These are phyloP conservation scores for Ophiostoma novo-ulmi DNA, from an alignment of 2,329 filamentous ascomycete genomes.

Conservation along the genomic window DNA sequence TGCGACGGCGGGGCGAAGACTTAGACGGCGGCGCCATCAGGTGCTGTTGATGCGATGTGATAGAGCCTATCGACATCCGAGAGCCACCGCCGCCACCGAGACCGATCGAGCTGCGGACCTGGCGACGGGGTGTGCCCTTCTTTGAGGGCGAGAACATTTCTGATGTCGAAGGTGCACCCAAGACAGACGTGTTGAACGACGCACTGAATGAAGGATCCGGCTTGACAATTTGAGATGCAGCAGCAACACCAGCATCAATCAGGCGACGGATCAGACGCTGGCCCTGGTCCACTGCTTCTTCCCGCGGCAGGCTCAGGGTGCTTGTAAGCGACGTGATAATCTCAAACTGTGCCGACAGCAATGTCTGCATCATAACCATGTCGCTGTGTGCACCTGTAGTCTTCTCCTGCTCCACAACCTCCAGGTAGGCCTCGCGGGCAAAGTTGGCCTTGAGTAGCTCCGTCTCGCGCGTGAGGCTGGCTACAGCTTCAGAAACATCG, in stretches of 20 bases:
- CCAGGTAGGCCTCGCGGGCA: slow-evolving; percentile 69
- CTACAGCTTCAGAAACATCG: slow-evolving; percentile 59
- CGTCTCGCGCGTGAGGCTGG: slow-evolving; percentile 71
- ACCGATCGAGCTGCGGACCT: slow-evolving; percentile 41
- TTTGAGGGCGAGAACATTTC: slow-evolving; percentile 67
- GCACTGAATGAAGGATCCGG: slow-evolving; percentile 58
- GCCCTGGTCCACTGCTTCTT: slow-evolving; percentile 75
- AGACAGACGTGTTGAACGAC: background rate
- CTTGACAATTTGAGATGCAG: slow-evolving; percentile 80
- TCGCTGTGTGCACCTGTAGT: slow-evolving; percentile 52
- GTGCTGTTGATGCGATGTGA: slow-evolving; percentile 26
- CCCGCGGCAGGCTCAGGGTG: slow-evolving; percentile 75
- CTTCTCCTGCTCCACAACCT: slow-evolving; percentile 80
- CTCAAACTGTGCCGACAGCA: slow-evolving; percentile 88
- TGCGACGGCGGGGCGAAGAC: slow-evolving; percentile 75
- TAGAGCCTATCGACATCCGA: slow-evolving; percentile 2
- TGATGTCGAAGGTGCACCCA: background rate
- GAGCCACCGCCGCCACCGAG: slow-evolving; percentile 31
- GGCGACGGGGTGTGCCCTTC: slow-evolving; percentile 71
- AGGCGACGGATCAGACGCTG: slow-evolving; percentile 72
- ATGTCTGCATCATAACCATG: slow-evolving; percentile 69
- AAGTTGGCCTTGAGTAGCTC: slow-evolving; percentile 81
- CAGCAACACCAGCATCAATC: slow-evolving; percentile 67
- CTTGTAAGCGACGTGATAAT: slow-evolving; percentile 78
- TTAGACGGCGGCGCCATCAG: slow-evolving; percentile 62